A percentile compares a stretch with the other conserved stretches of the same genome.
These are phyloP conservation scores for Aspergillus uvarum DNA, from an alignment of 2,329 filamentous ascomycete species.

Conservation along the genomic window DNA sequence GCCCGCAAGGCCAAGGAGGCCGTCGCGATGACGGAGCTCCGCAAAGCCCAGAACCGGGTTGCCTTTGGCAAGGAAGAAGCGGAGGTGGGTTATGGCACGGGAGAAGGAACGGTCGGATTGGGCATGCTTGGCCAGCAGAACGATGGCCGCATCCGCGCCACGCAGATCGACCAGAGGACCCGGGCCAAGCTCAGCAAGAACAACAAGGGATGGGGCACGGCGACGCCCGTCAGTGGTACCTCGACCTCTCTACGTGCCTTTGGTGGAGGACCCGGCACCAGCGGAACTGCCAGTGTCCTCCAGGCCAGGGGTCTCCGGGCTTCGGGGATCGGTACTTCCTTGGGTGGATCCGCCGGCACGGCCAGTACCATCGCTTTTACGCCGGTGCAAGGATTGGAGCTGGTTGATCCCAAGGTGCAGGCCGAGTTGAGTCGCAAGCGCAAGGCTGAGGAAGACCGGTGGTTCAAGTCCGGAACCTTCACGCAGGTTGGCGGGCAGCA, in stretches of 20 bases:
- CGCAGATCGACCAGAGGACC: slow-evolving; percentile 90
- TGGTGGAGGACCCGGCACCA: slow-evolving; percentile 56
- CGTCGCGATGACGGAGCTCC: slow-evolving; percentile 91
- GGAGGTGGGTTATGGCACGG: slow-evolving; percentile 85
- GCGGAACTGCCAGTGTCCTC: slow-evolving; percentile 65
- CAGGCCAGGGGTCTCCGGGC: slow-evolving; percentile 76
- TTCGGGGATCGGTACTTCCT: slow-evolving; percentile 74
- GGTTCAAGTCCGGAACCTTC: slow-evolving; percentile 97
- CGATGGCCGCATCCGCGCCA: slow-evolving; percentile 81
- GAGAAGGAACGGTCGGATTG: slow-evolving; percentile 80
- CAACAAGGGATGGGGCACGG: slow-evolving; percentile 88
- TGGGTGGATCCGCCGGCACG: slow-evolving; percentile 67
- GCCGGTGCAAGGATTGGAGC: slow-evolving; percentile 87
- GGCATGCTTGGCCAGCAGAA: slow-evolving; percentile 92
- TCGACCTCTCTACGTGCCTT: slow-evolving; percentile 83
- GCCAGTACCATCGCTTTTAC: slow-evolving; percentile 90
- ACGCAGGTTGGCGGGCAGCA: slow-evolving; percentile 68
- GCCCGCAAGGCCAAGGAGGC: slow-evolving; percentile 96
- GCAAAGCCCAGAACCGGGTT: slow-evolving; percentile 94
- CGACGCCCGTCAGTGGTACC: slow-evolving; percentile 58
- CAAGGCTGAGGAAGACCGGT: slow-evolving; percentile 90
- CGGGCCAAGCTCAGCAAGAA: slow-evolving; percentile 91
- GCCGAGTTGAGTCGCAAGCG: slow-evolving; percentile 85
- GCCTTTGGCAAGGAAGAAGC: slow-evolving; percentile 94
- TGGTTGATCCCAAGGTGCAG: slow-evolving; percentile 89